Evolutionary conservation across 2,329 filamentous ascomycete species (phyloP).

Genomic region (Clonostachys solani): DNA sequence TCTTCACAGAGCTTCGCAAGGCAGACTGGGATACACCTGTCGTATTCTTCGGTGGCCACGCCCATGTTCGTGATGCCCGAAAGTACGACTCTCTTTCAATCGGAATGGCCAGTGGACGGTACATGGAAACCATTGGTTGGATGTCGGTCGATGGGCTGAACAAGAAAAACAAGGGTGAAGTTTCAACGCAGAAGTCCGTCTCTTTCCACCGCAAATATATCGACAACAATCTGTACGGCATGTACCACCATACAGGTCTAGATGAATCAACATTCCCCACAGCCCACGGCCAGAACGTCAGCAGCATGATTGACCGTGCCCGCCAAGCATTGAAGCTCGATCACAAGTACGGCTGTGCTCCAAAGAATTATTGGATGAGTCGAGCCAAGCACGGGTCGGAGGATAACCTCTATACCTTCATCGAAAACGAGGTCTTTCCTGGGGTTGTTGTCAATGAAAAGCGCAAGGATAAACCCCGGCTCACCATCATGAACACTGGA

Average conservation of each 20-base stretch:
- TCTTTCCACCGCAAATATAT: constrained; percentile 80
- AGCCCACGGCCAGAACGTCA: constrained; percentile 67
- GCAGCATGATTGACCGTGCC: constrained; percentile 62
- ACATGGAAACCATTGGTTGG: constrained; percentile 94
- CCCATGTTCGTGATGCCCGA: constrained; percentile 81
- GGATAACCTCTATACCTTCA: constrained; percentile 76
- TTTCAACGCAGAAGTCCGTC: constrained; percentile 29
- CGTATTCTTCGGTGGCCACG: constrained; percentile 87
- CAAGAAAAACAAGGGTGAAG: constrained; percentile 13
- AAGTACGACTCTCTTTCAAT: constrained; percentile 75
- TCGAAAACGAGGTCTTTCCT: constrained; percentile 72
- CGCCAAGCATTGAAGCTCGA: constrained; percentile 70
- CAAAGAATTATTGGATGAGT: constrained; percentile 76
- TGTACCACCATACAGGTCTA: constrained; percentile 75
- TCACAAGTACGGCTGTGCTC: constrained; percentile 75
- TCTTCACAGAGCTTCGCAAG: constrained; percentile 75
- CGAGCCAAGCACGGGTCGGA: constrained; percentile 69
- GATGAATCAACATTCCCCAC: constrained; percentile 74
- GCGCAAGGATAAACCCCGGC: constrained; percentile 55
- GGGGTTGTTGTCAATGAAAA: constrained; percentile 54
- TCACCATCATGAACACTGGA: constrained; percentile 84
- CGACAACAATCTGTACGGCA: constrained; percentile 85
- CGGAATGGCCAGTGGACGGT: constrained; percentile 81
- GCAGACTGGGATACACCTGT: constrained; percentile 80
- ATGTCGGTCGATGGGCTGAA: constrained; percentile 72